Percentiles rank a stretch among this genome's conserved stretches.
Evolutionary conservation across 805 yeast genomes (phyloP).

Genomic region (Sungouiella thailandica): DNA sequence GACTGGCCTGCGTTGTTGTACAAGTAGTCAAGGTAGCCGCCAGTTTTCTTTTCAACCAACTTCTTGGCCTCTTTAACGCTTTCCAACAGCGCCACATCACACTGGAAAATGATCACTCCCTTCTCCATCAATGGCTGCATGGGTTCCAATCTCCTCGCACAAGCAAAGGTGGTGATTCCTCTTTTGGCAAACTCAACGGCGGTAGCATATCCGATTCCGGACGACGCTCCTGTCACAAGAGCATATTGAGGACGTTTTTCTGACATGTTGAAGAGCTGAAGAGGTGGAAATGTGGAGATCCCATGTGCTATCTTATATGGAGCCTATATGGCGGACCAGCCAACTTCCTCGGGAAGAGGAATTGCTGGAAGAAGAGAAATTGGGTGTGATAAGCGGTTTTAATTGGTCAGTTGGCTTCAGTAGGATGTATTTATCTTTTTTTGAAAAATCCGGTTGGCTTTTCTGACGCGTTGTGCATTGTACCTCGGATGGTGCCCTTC

Average conservation of each 20-base stretch:
- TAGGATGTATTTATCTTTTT: no score
- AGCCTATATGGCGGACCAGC: no score
- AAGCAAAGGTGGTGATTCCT: constrained; percentile 63
- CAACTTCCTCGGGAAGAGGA: no score
- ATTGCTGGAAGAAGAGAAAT: no score
- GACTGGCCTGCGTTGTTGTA: constrained; percentile 78
- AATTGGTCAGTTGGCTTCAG: no score
- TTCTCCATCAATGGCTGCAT: constrained; percentile 49
- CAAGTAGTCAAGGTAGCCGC: constrained; percentile 51
- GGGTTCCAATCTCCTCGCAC: constrained; percentile 62
- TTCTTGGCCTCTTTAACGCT: constrained; percentile 43
- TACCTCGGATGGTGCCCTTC: no score
- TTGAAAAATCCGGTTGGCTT: no score
- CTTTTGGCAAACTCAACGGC: constrained; percentile 42
- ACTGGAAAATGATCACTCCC: constrained; percentile 41
- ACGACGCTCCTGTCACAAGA: constrained; percentile 55
- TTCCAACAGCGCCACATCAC: constrained; percentile 55
- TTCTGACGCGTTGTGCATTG: no score
- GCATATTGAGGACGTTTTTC: constrained; percentile 36
- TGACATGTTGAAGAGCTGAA: not conserved
- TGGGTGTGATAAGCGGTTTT: no score
- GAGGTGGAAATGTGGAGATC: no score
- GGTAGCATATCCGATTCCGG: constrained; percentile 52
- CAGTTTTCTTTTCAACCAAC: constrained; percentile 37
- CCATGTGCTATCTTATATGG: no score